Conservation (phyloP, 176 grass and related monocot genomes). For the Eragrostis curvula region DNA sequence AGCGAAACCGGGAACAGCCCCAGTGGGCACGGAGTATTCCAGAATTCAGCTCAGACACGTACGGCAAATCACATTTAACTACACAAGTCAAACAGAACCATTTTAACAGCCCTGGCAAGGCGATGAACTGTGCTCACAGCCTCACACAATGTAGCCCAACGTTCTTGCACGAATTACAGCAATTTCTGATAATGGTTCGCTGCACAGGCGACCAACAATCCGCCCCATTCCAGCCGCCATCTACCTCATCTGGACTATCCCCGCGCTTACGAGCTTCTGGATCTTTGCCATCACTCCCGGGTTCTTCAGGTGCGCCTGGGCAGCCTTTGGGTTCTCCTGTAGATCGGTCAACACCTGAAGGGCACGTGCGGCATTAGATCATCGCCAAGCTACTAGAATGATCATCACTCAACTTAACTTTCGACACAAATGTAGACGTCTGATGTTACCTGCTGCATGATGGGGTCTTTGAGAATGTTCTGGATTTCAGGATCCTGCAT, state of each 20-base stretch:
- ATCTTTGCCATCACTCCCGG: slow-evolving; percentile 88
- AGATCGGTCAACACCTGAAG: slow-evolving; percentile 80
- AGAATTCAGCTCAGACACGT: no score
- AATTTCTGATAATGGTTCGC: neutral
- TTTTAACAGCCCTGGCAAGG: neutral
- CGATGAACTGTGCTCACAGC: slow-evolving; percentile 9
- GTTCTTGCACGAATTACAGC: neutral
- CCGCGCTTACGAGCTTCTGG: slow-evolving; percentile 79
- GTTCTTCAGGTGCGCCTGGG: slow-evolving; percentile 82
- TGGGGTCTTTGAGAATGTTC: slow-evolving; percentile 77
- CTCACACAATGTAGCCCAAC: neutral
- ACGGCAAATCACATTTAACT: no score
- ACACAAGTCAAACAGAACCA: no score
- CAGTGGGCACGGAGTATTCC: no score
- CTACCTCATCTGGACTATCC: slow-evolving; percentile 84
- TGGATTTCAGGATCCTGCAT: slow-evolving; percentile 99
- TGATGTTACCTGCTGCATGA: slow-evolving; percentile 82
- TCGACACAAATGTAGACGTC: neutral
- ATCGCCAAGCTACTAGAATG: neutral
- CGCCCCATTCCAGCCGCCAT: neutral
- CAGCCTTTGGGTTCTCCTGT: slow-evolving; percentile 78
- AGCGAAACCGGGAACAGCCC: no score
- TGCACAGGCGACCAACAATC: slow-evolving; percentile 16
- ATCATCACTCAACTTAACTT: neutral
- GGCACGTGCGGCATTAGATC: neutral